phyloP scores from a whole-genome alignment of 108 stramenopile species.

The Conticribra guillardii region DNA sequence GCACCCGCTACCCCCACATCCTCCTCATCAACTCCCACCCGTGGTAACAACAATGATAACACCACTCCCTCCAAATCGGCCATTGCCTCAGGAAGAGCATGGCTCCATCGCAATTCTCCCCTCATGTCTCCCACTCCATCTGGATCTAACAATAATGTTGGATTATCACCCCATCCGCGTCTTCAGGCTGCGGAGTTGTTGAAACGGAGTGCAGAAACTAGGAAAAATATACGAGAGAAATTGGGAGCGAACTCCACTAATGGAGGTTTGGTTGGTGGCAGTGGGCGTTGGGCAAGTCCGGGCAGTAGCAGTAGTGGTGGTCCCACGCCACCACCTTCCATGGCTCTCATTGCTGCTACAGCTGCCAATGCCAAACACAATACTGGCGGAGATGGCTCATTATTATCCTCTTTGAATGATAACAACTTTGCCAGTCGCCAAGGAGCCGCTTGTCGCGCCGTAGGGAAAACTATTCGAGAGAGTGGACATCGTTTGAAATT shows the following conservation, averaged over 20 bases:
- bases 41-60: neutral
- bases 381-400: neutral
- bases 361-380: neutral
- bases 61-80: conserved; percentile 29
- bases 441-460: conserved; percentile 47
- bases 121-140: neutral
- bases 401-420: conserved; percentile 9
- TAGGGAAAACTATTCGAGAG: conserved; percentile 56
- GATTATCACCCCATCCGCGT: conserved; percentile 27
- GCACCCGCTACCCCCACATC: neutral
- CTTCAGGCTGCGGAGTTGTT: conserved; percentile 29
- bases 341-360: conserved; percentile 5
- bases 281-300: too few species aligned
- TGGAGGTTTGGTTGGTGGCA: too few species aligned
- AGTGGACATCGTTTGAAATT: conserved; percentile 71
- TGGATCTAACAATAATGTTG: neutral
- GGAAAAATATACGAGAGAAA: conserved; percentile 34
- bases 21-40: neutral
- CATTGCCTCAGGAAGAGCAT: conserved; percentile 36
- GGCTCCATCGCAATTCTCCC: conserved; percentile 23
- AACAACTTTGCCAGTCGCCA: conserved; percentile 40
- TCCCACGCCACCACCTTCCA: conserved; percentile 13
- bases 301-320: too few species aligned
- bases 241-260: conserved; percentile 9
- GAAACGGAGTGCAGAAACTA: conserved; percentile 47